Evolutionary conservation across 148 eudicot genomes (phyloP), one percentile per base, ranked within the genome.

Genomic region (Pharnaceum exiguum): DNA sequence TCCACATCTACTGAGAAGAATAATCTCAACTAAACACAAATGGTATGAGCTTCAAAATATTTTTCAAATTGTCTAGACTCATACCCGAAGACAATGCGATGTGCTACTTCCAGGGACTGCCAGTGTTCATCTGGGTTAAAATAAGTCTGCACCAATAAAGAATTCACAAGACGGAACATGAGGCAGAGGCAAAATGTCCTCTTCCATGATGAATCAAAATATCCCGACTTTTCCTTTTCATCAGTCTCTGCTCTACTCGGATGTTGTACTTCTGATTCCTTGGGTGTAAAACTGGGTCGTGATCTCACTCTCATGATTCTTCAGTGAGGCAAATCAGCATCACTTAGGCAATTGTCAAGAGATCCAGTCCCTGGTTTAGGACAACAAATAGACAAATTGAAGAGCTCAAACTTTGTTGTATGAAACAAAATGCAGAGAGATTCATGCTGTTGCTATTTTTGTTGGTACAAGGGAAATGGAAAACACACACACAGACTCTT

Each of bases 91-190:
- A 76, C 72, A 29, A 88, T 69, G 30, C 75, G 82, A 64, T 93
- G 98, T 11, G 86, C 98, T 60, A 93, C 96, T 70, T 93, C 98
- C 62, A 83, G 79, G 50, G 88, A 82, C 67, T 93, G 98, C 98
- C 98, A 93, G 57, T 93, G 90, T 57, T 93, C 98, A 76, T 93
- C 98, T 0, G 96, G 96, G 66, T 93, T 93, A 62, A 93, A 93
- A 57, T 88, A 93, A 2, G 96, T 93, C 55, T 93, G 96, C 37
- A 93, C 84, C 27, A 93, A 43, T 46, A 88, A 76, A 21, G 98
- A 72, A 66, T 88, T 93, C 30, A 72, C 47, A 42, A 79, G 43
- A 28, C 96, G 84, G 19, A 74, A 18, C 40, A 32, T 59, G 68
- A 91, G 60, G 63, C 94, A 91, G 42, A 75, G 46, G 8, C 73